phyloP scores from a whole-genome alignment of 2,329 filamentous ascomycete species.

The Colletotrichum noveboracense region DNA sequence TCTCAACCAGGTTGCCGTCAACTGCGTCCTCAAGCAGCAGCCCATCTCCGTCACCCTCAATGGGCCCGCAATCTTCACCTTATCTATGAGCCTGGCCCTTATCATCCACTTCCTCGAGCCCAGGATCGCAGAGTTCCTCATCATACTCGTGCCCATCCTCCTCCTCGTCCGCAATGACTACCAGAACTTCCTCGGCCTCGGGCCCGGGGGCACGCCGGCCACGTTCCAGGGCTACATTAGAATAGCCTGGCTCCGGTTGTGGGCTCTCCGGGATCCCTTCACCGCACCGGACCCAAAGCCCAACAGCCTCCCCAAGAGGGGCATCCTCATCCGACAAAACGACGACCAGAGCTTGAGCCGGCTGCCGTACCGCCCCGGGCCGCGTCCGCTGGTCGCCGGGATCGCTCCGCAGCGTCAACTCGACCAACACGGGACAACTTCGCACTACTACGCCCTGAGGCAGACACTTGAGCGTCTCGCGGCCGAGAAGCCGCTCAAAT shows the following conservation, averaged over 20 bases:
- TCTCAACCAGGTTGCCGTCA: constrained; percentile 41
- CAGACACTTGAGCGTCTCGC: constrained; percentile 58
- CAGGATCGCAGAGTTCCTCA: constrained; percentile 51
- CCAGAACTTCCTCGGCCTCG: constrained; percentile 75
- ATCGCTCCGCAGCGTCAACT: constrained; percentile 84
- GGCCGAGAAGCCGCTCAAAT: constrained; percentile 44
- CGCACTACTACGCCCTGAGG: constrained; percentile 62
- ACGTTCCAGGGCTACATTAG: constrained; percentile 76
- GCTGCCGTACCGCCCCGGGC: constrained; percentile 67
- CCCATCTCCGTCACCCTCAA: constrained; percentile 60
- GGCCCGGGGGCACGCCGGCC: constrained; percentile 80
- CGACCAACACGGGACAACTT: constrained; percentile 64
- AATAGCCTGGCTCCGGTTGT: constrained; percentile 74
- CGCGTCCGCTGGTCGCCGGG: constrained; percentile 71
- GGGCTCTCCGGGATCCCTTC: constrained; percentile 75
- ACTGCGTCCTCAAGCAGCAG: constrained; percentile 46
- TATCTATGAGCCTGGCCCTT: constrained; percentile 51
- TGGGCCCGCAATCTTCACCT: constrained; percentile 50
- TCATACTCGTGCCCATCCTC: constrained; percentile 52
- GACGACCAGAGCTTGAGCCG: constrained; percentile 26
- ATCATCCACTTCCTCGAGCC: constrained; percentile 58
- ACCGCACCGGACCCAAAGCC: constrained; percentile 58
- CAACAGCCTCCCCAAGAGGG: constrained; percentile 55
- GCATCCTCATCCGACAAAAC: constrained; percentile 56
- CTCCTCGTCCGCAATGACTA: constrained; percentile 73